These are phyloP conservation scores for Sphagnum tenellum DNA, from an alignment of 225 moss, liverwort and hornwort species.

Conservation along the genomic window DNA sequence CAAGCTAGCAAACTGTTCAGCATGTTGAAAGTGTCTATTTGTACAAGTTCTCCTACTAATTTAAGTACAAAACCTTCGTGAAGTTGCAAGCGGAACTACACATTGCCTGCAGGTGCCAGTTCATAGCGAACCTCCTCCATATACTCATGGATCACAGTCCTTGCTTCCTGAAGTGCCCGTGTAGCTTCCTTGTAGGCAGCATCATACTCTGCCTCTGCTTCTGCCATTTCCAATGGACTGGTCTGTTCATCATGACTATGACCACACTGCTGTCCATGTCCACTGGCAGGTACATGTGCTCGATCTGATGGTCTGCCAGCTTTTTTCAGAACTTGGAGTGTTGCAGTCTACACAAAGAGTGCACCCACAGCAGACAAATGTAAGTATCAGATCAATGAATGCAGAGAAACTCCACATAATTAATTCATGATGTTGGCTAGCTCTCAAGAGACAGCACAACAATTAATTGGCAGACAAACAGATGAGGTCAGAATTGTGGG, in stretches of 20 bases:
- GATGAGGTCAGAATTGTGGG: neutral
- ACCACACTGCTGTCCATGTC: conserved; percentile 29
- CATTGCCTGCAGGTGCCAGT: conserved; percentile 13
- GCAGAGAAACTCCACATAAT: neutral
- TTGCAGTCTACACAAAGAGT: conserved; percentile 48
- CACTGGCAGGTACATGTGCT: conserved; percentile 24
- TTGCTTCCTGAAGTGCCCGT: conserved; percentile 50
- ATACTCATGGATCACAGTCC: conserved; percentile 51
- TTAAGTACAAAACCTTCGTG: too few relatives aligned
- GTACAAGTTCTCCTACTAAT: too few relatives aligned
- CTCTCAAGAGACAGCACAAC: neutral
- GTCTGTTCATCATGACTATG: conserved; percentile 33
- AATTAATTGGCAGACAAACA: neutral
- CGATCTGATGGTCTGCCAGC: conserved; percentile 80
- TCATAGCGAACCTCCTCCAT: conserved; percentile 84
- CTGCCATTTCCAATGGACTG: conserved; percentile 67
- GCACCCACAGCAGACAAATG: neutral
- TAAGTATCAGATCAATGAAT: neutral
- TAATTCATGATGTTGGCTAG: neutral
- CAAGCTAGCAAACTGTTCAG: too few relatives aligned
- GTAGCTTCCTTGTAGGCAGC: conserved; percentile 89
- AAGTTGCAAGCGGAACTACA: too few relatives aligned
- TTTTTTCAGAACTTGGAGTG: conserved; percentile 75
- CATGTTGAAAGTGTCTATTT: too few relatives aligned
- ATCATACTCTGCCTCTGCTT: conserved; percentile 76